A percentile compares a stretch with the other conserved stretches of the same genome.
Evolutionary conservation across 2,329 filamentous ascomycete species (phyloP).

Genomic region (Ascocoryne sarcoides): DNA sequence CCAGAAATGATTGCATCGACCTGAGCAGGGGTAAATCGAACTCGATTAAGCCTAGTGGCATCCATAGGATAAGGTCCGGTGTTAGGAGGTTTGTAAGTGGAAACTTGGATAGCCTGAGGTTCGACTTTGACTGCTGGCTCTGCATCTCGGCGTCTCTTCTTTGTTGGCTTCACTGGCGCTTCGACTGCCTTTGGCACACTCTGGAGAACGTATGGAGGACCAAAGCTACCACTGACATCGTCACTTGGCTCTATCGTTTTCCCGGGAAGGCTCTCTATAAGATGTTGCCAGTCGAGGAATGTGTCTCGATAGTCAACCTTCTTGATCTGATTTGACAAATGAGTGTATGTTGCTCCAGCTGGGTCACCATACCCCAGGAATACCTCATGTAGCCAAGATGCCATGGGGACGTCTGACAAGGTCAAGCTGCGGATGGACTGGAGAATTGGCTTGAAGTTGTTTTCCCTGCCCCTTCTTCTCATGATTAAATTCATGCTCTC

Average conservation of each 20-base stretch:
- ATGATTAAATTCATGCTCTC: conserved; percentile 78
- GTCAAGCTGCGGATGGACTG: conserved; percentile 85
- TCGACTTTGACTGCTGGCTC: conserved; percentile 56
- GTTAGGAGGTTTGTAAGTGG: conserved; percentile 83
- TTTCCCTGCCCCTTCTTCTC: conserved; percentile 76
- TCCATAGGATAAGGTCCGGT: conserved; percentile 85
- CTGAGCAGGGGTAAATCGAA: conserved; percentile 87
- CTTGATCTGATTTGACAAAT: conserved; percentile 66
- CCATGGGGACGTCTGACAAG: conserved; percentile 75
- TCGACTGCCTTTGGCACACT: conserved; percentile 46
- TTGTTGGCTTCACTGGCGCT: conserved; percentile 53
- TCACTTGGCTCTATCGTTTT: conserved; percentile 75
- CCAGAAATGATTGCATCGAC: conserved; percentile 90
- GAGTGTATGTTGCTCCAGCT: conserved; percentile 75
- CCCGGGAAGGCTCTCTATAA: conserved; percentile 81
- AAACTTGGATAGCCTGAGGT: conserved; percentile 66
- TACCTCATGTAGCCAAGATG: conserved; percentile 90
- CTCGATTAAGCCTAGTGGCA: conserved; percentile 67
- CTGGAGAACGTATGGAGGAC: conserved; percentile 81
- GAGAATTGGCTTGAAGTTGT: conserved; percentile 92
- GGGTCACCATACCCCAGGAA: conserved; percentile 97
- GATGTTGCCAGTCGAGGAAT: conserved; percentile 90
- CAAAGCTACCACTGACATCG: conserved; percentile 63
- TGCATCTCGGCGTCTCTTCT: conserved; percentile 77
- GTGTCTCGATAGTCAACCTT: conserved; percentile 88